These are phyloP conservation scores for Bacidia rubella DNA, from an alignment of 495 filamentous ascomycete genomes.

Conservation along the genomic window DNA sequence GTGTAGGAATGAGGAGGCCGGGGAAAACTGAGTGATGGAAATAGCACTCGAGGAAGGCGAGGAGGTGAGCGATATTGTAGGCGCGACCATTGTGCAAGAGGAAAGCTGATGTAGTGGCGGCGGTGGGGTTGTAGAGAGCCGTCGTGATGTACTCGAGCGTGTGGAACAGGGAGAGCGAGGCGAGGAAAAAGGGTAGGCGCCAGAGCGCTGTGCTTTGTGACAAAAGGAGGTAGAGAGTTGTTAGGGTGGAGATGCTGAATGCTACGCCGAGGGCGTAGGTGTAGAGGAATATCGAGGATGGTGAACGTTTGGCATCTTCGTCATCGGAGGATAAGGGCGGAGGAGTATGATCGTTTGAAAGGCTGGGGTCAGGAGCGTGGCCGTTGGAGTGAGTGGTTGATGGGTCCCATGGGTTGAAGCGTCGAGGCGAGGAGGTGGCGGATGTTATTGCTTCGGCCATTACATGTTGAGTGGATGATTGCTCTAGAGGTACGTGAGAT, in stretches of 20 bases:
- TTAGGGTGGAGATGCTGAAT: slow-evolving; percentile 34
- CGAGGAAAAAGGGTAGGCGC: slow-evolving; percentile 72
- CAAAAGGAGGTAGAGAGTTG: slow-evolving; percentile 36
- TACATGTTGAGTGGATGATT: too few species aligned
- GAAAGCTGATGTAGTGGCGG: slow-evolving; percentile 61
- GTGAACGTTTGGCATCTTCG: slow-evolving; percentile 29
- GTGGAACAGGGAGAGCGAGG: slow-evolving; percentile 69
- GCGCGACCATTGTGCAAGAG: slow-evolving; percentile 73
- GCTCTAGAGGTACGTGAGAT: too few species aligned
- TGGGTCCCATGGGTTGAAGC: slow-evolving; percentile 3
- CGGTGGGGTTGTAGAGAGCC: slow-evolving; percentile 62
- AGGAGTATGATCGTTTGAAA: background rate
- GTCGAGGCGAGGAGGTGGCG: background rate
- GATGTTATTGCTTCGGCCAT: slow-evolving; percentile 1
- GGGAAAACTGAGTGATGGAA: slow-evolving; percentile 46
- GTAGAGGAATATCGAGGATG: slow-evolving; percentile 67
- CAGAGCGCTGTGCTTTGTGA: slow-evolving; percentile 42
- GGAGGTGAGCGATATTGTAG: slow-evolving; percentile 70
- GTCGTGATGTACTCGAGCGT: slow-evolving; percentile 93
- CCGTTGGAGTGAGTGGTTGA: slow-evolving; percentile 7
- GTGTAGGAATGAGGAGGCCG: slow-evolving; percentile 22
- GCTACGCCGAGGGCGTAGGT: slow-evolving; percentile 44
- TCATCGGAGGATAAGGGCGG: background rate
- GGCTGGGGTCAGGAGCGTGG: background rate
- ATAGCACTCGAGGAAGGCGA: slow-evolving; percentile 58